phyloP scores from a whole-genome alignment of 306 rosid species.

The Carpinus fangiana region DNA sequence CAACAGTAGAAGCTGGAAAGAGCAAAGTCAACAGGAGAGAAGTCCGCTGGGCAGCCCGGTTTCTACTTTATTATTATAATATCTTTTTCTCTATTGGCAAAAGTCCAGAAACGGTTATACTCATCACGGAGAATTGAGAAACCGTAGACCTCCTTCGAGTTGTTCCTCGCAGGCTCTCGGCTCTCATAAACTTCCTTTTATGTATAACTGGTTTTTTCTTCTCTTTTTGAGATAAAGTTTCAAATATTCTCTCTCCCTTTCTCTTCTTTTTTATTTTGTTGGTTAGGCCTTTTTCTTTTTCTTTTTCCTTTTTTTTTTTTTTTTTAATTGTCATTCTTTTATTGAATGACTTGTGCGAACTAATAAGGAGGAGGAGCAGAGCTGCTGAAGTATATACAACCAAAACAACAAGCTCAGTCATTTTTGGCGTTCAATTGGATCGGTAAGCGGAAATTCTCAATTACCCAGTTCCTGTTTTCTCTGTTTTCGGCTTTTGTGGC shows the following conservation, averaged over 20 bases:
- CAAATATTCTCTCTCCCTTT: slow-evolving; percentile 36
- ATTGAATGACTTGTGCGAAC: slow-evolving; percentile 26
- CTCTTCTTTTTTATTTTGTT: slow-evolving; percentile 16
- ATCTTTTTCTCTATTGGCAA: slow-evolving; percentile 23
- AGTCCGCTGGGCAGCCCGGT: slow-evolving; percentile 37
- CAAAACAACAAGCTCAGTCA: slow-evolving; percentile 25
- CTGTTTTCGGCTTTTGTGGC: slow-evolving; percentile 21
- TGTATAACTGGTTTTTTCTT: background rate
- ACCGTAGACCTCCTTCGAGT: slow-evolving; percentile 25
- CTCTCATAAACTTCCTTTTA: slow-evolving; percentile 25
- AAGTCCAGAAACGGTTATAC: slow-evolving; percentile 48
- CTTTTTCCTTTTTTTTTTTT: slow-evolving; percentile 1
- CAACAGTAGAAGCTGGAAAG: background rate
- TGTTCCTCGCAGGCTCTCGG: slow-evolving; percentile 11
- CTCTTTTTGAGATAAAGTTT: slow-evolving; percentile 4
- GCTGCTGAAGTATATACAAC: slow-evolving; percentile 20
- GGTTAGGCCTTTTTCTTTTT: slow-evolving; percentile 4
- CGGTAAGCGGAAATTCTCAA: slow-evolving; percentile 41
- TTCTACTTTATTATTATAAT: background rate
- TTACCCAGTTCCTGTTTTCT: slow-evolving; percentile 32
- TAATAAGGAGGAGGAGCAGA: slow-evolving; percentile 20
- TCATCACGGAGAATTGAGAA: slow-evolving; percentile 25
- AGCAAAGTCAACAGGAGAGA: slow-evolving; percentile 51
- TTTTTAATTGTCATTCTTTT: slow-evolving; percentile 28
- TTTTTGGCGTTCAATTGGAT: slow-evolving; percentile 39